A percentile compares a stretch with the other conserved stretches of the same genome.
Evolutionary conservation across 345 rosid genomes (phyloP).

Genomic region (Gossypioides kirkii): DNA sequence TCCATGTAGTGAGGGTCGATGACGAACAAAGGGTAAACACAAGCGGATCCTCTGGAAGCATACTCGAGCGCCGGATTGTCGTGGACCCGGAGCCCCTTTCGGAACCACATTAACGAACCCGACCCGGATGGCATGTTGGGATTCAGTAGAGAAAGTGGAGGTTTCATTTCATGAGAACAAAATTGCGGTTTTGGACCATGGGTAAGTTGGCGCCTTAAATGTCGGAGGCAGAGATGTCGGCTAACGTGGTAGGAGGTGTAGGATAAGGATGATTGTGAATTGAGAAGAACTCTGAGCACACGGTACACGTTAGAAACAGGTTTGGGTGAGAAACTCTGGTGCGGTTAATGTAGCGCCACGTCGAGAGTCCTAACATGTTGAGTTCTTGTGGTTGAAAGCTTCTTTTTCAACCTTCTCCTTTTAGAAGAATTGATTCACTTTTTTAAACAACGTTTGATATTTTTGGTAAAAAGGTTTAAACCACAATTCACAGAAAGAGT

Average conservation of each 20-base stretch:
- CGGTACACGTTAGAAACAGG: not conserved
- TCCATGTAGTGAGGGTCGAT: constrained; percentile 88
- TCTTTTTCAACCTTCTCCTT: too few species aligned
- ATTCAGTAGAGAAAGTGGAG: not conserved
- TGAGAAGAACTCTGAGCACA: not conserved
- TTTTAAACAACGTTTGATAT: too few species aligned
- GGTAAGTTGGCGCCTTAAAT: constrained; percentile 12
- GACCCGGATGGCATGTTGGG: constrained; percentile 44
- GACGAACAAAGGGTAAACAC: constrained; percentile 73
- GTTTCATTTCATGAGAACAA: not conserved
- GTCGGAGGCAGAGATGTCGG: not conserved
- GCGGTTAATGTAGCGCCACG: constrained; percentile 5
- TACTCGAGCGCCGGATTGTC: constrained; percentile 83
- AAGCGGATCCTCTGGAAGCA: constrained; percentile 45
- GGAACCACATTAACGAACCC: constrained; percentile 79
- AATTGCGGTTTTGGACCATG: not conserved
- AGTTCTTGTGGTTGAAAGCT: not conserved
- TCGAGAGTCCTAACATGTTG: not conserved
- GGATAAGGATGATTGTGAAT: not conserved
- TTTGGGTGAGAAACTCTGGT: not conserved
- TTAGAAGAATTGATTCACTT: too few species aligned
- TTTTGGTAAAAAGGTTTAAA: too few species aligned
- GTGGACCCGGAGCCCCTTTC: constrained; percentile 89
- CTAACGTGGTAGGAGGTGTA: not conserved
- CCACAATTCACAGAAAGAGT: too few species aligned